Base-by-base conservation (phyloP, 441 rosid species). In the Corymbia calophylla region DNA sequence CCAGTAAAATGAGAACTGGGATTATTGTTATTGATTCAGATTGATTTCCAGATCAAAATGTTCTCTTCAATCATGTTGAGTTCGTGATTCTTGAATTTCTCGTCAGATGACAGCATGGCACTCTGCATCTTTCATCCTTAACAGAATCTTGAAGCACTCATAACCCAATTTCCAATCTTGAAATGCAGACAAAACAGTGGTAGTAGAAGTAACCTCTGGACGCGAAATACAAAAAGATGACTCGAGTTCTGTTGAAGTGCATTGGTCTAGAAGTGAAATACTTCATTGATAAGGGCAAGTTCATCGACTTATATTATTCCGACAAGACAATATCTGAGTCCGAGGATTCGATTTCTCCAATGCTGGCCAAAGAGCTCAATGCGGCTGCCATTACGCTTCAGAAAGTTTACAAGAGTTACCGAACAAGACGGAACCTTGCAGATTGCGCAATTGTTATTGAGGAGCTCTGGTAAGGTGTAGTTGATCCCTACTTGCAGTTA, bases 401-500 rank as follows among this genome's bases (percentile, higher is more conserved):
- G 90, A 96, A 96, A 80, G 95, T 94, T 35, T 96, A 95, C 88
- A 96, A 94, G 92, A 95, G 97, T 82, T 96, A 96, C 87, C 88
- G 97, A 90, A 96, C 95, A 49, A 91, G 97, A 88, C 90, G 97
- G 89, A 96, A 92, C 87, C 95, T 96, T 7, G 97, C 97, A 12
- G 97, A 96, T 68, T 94, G 97, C 85, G 97, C 97, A 3, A 96
- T 96, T 31, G 96, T 94, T 13, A 92, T 94, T 39, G 97, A 96
- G 93, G 97, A 96, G 90, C 92, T 96, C 70, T 96, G 97, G 97
- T 94, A 80, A 87, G 94, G 91, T 27, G 70, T 86, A 55, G 25
- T 5, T 2, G 84, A 77, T 77, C 51, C 17, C 17, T 44, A 23
- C 84, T 77, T 13, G 84, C 18, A 44, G 84, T 77, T 47, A 3